Base-by-base conservation (phyloP, 2,329 filamentous ascomycete genomes). In the Blastomyces parvus region DNA sequence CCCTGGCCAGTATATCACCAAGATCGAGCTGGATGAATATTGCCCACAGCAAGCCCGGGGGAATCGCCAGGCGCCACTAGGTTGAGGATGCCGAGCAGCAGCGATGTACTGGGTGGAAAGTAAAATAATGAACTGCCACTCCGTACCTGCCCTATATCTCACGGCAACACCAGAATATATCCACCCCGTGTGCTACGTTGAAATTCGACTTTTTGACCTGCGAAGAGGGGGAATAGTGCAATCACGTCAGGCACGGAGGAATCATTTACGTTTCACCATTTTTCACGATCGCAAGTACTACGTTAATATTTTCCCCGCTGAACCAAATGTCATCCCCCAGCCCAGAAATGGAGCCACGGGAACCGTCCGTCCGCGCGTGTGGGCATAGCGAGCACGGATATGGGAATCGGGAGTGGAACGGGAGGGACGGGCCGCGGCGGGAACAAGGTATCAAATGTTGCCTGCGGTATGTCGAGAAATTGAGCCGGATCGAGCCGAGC, bases 1-100 rank as follows among this genome's bases (percentile, higher is more conserved):
- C 3, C 94, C 94, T 0, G 92, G 93, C 0, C 81, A 88, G 68
- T 86, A 96, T 73, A 90, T 99, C 68, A 86, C 83, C 64, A 93
- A 88, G 79, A 91, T 99, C 70, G 92, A 97, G 75, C 81, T 94
- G 57, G 91, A 97, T 73, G 88, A 65, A 52, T 57, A 40, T 53
- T 30, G 3, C 11, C 42, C 40, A 33, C 40, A 17, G 19, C 40
- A 59, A 48, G 19, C 25, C 3, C 27, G 42, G 27, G 57, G 42
- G 19, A 33, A 25, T 38, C 8, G 36, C 36, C n/a, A 58, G 22
- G 55, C 33, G 17, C 55, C n/a, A 6, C 5, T 42, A n/a, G 36
- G 36, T 36, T 58, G 55, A 58, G n/a, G 9, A 58, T 27, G 19
- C 55, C 1, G 36, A 42, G 4, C 55, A 58, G 7, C 33, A 9